phyloP scores from a whole-genome alignment of 257 asterid genomes.

The Buddleja alternifolia region DNA sequence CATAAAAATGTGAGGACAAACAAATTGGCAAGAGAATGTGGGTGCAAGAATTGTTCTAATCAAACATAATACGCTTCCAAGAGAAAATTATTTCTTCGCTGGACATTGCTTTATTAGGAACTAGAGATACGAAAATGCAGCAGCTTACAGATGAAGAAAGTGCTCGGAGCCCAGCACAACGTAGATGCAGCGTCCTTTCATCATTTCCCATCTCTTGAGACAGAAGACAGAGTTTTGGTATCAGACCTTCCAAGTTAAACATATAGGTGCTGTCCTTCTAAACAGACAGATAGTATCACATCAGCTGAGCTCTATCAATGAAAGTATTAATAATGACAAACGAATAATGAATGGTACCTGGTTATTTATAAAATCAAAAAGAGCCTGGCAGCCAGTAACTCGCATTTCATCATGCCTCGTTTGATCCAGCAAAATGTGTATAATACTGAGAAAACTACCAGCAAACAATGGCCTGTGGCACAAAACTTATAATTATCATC shows the following conservation, averaged over 20 bases:
- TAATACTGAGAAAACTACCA: constrained; percentile 69
- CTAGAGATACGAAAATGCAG: constrained; percentile 12
- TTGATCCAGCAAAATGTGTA: constrained; percentile 68
- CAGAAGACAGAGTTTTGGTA: constrained; percentile 69
- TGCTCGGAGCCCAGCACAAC: constrained; percentile 75
- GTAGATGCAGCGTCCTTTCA: constrained; percentile 48
- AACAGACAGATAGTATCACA: constrained; percentile 29
- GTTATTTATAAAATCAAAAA: constrained; percentile 71
- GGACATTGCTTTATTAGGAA: constrained; percentile 15
- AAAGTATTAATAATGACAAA: constrained; percentile 12
- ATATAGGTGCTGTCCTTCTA: constrained; percentile 72
- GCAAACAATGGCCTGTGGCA: constrained; percentile 75
- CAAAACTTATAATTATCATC: constrained; percentile 24
- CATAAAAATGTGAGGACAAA: constrained; percentile 13
- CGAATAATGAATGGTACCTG: constrained; percentile 49
- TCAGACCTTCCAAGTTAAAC: constrained; percentile 73
- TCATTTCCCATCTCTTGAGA: constrained; percentile 77
- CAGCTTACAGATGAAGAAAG: constrained; percentile 66
- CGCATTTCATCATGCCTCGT: constrained; percentile 65
- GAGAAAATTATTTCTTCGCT: constrained; percentile 13
- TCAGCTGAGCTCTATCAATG: constrained; percentile 32
- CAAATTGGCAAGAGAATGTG: neutral
- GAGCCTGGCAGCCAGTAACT: constrained; percentile 65
- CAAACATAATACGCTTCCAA: constrained; percentile 21
- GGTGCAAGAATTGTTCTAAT: neutral